These are phyloP conservation scores for Aspergillus carlsbadensis DNA, from an alignment of 495 filamentous ascomycete genomes.

Conservation along the genomic window DNA sequence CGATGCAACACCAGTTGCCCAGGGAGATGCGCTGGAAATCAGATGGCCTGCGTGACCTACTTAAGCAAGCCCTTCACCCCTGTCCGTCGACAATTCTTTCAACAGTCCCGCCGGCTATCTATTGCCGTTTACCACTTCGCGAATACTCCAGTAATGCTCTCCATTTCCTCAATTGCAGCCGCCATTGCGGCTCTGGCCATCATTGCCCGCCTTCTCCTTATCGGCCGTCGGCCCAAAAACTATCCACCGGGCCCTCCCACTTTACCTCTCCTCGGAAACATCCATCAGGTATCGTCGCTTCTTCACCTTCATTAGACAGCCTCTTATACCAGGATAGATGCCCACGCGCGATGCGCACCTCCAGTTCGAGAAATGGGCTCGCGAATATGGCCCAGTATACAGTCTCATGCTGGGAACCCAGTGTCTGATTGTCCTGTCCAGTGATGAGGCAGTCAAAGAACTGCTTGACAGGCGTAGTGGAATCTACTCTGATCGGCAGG, in stretches of 20 bases:
- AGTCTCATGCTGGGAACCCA: constrained; percentile 55
- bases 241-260: constrained; percentile 39
- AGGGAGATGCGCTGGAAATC: too few relatives aligned
- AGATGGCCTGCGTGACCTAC: too few relatives aligned
- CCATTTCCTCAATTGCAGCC: not conserved
- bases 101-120: too few relatives aligned
- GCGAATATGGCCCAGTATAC: constrained; percentile 63
- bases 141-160: too few relatives aligned
- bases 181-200: not conserved
- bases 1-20: too few relatives aligned
- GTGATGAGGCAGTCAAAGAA: constrained; percentile 55
- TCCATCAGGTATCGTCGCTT: constrained; percentile 20
- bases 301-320: not conserved
- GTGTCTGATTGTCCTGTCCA: constrained; percentile 59
- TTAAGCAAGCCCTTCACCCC: too few relatives aligned
- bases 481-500: constrained; percentile 64
- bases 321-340: not conserved
- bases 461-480: constrained; percentile 55
- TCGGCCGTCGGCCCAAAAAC: constrained; percentile 30
- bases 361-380: constrained; percentile 61
- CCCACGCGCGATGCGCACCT: constrained; percentile 19
- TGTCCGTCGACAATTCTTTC: too few relatives aligned
- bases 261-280: constrained; percentile 34
- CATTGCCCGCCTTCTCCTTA: not conserved
- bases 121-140: too few relatives aligned